Conservation (phyloP, 192 early-diverging fungal species). For the Coemansia aciculifera region DNA sequence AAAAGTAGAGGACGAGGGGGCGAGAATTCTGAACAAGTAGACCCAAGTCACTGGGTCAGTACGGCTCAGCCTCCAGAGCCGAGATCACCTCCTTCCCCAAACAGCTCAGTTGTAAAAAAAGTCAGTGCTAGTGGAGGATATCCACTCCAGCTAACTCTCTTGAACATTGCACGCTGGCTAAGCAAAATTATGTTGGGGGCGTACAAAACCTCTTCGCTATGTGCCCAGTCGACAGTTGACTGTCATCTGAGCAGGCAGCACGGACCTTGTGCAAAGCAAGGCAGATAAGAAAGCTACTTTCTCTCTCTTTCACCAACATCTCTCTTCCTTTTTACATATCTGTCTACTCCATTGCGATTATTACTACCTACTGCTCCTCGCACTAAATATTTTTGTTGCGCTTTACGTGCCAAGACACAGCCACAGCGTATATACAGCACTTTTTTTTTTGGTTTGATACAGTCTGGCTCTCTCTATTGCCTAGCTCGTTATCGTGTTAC, state of each 20-base stretch:
- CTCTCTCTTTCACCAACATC: background rate
- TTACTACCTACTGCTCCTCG: conserved; percentile 14
- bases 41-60: background rate
- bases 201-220: background rate
- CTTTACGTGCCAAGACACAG: background rate
- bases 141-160: background rate
- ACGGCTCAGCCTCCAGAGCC: background rate
- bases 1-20: background rate
- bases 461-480: background rate
- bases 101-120: background rate
- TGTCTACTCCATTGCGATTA: background rate
- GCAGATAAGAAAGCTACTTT: background rate
- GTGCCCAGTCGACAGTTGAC: background rate
- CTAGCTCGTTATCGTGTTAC: background rate
- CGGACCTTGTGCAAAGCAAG: background rate
- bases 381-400: background rate
- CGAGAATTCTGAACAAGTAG: background rate
- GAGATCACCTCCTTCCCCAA: background rate
- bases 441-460: background rate
- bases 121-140: background rate
- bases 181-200: no score
- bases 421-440: background rate
- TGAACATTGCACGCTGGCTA: no score
- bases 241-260: conserved; percentile 1
- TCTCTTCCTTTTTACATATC: background rate